Base-by-base conservation (phyloP, 2,329 filamentous ascomycete species). In the Pseudocercospora pini-densiflorae region DNA sequence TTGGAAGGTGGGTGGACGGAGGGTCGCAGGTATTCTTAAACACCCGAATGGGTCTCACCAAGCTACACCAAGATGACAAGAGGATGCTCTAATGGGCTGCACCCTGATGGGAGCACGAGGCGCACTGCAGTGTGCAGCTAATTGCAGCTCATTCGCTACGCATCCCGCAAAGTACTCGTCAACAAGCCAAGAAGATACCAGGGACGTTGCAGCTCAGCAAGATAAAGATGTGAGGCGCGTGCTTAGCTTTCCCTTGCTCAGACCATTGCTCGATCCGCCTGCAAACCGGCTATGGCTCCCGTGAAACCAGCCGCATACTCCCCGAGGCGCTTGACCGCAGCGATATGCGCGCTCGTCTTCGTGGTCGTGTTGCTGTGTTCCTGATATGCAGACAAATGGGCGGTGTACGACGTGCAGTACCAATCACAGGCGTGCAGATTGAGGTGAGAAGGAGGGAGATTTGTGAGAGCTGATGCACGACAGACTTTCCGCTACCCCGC, bases 11-110 rank as follows among this genome's bases (percentile, higher is more conserved):
- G 45, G 29, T 47, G 14, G 59, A 62, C 19, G 63, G 24, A 54
- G 43, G 55, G 55, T 49, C n/a, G 47, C 24, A 31, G 57, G 62
- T 55, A 61, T 55, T 59, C 10, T 43, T 60, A 60, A 31, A 55
- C 40, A 24, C 33, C 51, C 49, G 36, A 55, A 36, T 19, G 51
- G 31, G 40, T n/a, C 5, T n/a, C 16, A n/a, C 59, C 29, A 58
- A 23, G 58, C 58, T 61, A 59, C 61, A 54, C 63, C 59, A 53
- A 65, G n/a, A 23, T 21, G 49, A 53, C 27, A 55, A 43, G 53
- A 60, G 58, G 27, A 8, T 27, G 36, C 31, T 62, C 24, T 6
- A 9, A 53, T 51, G 63, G 33, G 59, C 27, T 58, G 51, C 27
- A 59, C 27, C n/a, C 29, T 40, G 59, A 61, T 49, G 63, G 58